A percentile compares a stretch with the other conserved stretches of the same genome.
These are phyloP conservation scores for Acrodontium crateriforme DNA, from an alignment of 2,329 filamentous ascomycete species.

Conservation along the genomic window DNA sequence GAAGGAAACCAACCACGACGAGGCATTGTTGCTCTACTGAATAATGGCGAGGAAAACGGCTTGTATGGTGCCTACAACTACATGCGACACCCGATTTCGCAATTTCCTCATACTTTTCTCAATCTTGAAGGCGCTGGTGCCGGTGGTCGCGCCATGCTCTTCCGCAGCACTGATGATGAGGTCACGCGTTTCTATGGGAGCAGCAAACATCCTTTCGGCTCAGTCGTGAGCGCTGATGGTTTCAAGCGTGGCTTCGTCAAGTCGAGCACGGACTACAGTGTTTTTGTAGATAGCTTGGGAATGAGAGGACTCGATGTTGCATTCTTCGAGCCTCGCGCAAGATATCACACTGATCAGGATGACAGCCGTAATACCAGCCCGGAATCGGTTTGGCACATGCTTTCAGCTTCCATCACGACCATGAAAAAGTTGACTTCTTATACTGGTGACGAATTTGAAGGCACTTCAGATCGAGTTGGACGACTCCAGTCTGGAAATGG, in stretches of 20 bases:
- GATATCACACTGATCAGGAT: slow-evolving; percentile 87
- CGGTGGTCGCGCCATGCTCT: slow-evolving; percentile 74
- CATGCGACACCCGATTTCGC: slow-evolving; percentile 65
- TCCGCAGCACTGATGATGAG: slow-evolving; percentile 76
- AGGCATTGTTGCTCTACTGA: slow-evolving; percentile 73
- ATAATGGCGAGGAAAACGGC: slow-evolving; percentile 92
- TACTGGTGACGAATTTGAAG: slow-evolving; percentile 51
- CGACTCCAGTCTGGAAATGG: slow-evolving; percentile 50
- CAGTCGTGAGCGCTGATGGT: slow-evolving; percentile 67
- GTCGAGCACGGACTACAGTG: slow-evolving; percentile 79
- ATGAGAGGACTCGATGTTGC: slow-evolving; percentile 83
- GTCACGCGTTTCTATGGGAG: slow-evolving; percentile 66
- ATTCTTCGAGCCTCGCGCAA: slow-evolving; percentile 71
- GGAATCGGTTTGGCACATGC: slow-evolving; percentile 80
- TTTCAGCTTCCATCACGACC: slow-evolving; percentile 68
- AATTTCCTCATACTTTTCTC: slow-evolving; percentile 73
- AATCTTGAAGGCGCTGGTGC: slow-evolving; percentile 93
- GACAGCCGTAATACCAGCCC: slow-evolving; percentile 64
- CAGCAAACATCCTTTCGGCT: slow-evolving; percentile 65
- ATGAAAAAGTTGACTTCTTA: slow-evolving; percentile 57
- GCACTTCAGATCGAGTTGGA: slow-evolving; percentile 39
- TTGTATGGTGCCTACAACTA: slow-evolving; percentile 79
- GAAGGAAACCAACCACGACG: slow-evolving; percentile 55
- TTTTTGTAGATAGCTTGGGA: slow-evolving; percentile 65
- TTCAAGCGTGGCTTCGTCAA: slow-evolving; percentile 67